Evolutionary conservation across 768 basidiomycete genomes (phyloP).

Genomic region (Brasilioporus rufonigricans): DNA sequence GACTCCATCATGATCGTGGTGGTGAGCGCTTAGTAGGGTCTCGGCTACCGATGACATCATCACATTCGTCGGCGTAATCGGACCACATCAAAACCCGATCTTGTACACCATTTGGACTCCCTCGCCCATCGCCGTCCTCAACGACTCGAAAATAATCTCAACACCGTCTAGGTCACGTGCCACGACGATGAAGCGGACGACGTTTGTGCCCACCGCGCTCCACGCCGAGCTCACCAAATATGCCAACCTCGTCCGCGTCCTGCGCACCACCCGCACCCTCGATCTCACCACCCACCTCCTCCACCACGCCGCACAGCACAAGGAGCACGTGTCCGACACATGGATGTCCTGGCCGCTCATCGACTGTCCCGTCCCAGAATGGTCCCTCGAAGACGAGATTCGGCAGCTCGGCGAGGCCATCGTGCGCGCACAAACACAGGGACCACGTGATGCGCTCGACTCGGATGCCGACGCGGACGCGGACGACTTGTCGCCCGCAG

Average conservation of each 20-base stretch:
- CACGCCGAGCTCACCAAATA: constrained; percentile 70
- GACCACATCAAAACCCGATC: too few relatives aligned
- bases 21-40: not conserved
- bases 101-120: too few relatives aligned
- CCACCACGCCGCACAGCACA: constrained; percentile 15
- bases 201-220: constrained; percentile 48
- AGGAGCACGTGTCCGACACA: constrained; percentile 35
- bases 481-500: constrained; percentile 17
- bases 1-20: constrained; percentile 50
- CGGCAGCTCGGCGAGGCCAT: constrained; percentile 41
- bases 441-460: constrained; percentile 17
- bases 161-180: not conserved
- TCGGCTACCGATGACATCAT: constrained; percentile 19
- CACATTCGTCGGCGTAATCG: not conserved
- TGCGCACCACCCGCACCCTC: constrained; percentile 55
- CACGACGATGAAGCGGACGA: constrained; percentile 26
- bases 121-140: too few relatives aligned
- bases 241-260: constrained; percentile 58
- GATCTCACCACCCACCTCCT: constrained; percentile 57
- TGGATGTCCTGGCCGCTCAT: constrained; percentile 82
- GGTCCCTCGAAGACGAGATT: constrained; percentile 70
- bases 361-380: constrained; percentile 67
- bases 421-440: constrained; percentile 18
- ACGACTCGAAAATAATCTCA: too few relatives aligned
- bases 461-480: constrained; percentile 31